Base-by-base conservation (phyloP, 176 grass and related monocot genomes). In the Carex pumila region DNA sequence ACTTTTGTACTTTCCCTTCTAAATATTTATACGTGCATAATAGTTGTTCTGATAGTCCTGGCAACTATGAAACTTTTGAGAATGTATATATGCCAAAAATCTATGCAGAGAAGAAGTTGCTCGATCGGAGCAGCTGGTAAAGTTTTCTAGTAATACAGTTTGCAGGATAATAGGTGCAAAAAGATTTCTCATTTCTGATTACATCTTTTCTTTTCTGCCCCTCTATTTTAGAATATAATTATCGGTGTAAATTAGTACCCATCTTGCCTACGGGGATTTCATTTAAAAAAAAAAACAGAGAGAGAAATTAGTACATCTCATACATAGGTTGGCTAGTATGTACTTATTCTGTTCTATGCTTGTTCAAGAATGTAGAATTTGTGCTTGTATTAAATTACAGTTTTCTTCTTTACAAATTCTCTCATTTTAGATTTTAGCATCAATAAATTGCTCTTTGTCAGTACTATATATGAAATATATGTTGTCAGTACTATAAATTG, bases 11-110 rank as follows among this genome's bases (percentile, higher is more conserved):
- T 36, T 80, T 62, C 32, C 1, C 32, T 64, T 64, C 18, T 62
- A 81, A 29, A 79, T 22, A 54, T 41, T 55, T 55, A 78, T 78
- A 57, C 73, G 25, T 77, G 73, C 79, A 69, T 83, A n/a, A 54
- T 49, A 49, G 61, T 61, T 64, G 13, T 82, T 19, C 30, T 80
- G 25, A 25, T 25, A 25, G 29, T 82, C 13, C 10, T 45, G 37
- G 37, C 67, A 71, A 43, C 67, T 68, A 41, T 71, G 14, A 71
- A 34, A 71, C 7, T 71, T 56, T 18, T 18, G 29, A 57, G 21
- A 78, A 18, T 78, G 25, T 53, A 76, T 56, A 56, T 77, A 77
- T 77, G 50, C 25, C 70, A 52, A 34, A 54, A 50, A 77, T 77
- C 73, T 76, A 31, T 73, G 45, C 45, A 74, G 49, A 77, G 21